phyloP scores from a whole-genome alignment of 768 basidiomycete species.

The Kwoniella bestiolae region DNA sequence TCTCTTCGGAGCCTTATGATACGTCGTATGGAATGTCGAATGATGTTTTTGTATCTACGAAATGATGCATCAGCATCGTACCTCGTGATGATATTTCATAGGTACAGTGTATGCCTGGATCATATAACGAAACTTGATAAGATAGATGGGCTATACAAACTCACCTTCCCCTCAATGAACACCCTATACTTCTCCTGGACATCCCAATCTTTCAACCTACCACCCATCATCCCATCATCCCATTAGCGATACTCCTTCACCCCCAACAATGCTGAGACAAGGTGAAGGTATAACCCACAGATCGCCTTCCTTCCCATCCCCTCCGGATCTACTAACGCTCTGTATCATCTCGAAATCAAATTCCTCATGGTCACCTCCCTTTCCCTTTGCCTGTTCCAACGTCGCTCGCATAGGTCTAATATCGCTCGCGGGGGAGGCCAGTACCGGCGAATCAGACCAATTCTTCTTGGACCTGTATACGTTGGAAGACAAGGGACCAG shows the following conservation, averaged over 20 bases:
- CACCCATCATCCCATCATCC: neutral
- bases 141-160: neutral
- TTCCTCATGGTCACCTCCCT: neutral
- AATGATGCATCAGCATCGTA: neutral
- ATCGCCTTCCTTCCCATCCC: slow-evolving; percentile 55
- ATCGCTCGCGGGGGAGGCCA: slow-evolving; percentile 38
- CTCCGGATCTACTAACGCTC: slow-evolving; percentile 53
- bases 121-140: neutral
- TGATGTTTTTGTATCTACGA: slow-evolving; percentile 48
- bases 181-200: slow-evolving; percentile 46
- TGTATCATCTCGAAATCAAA: slow-evolving; percentile 54
- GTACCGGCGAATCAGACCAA: slow-evolving; percentile 1
- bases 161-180: slow-evolving; percentile 53
- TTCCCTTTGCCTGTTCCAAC: neutral
- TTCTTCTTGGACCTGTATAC: slow-evolving; percentile 10
- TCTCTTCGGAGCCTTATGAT: slow-evolving; percentile 27
- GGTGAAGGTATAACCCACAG: slow-evolving; percentile 39
- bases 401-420: slow-evolving; percentile 30
- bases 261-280: neutral
- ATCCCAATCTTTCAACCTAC: slow-evolving; percentile 49
- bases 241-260: neutral
- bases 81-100: neutral
- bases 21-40: slow-evolving; percentile 23
- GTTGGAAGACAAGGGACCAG: neutral
- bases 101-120: too few species aligned